Evolutionary conservation across 2,329 filamentous ascomycete species (phyloP).

Genomic region (Lachnellula hyalina): DNA sequence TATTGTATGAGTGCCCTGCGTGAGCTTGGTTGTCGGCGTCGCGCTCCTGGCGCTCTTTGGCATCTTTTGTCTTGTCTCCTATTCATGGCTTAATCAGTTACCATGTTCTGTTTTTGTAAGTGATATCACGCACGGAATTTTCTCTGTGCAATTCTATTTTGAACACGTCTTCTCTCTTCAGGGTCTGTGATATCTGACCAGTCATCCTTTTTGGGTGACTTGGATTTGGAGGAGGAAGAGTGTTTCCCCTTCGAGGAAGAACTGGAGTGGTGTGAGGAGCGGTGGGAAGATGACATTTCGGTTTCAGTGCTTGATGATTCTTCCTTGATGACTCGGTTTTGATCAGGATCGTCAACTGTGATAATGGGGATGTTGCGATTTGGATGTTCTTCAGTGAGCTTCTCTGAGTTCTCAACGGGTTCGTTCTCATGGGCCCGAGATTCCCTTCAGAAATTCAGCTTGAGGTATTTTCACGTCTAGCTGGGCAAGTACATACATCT

Average conservation of each 20-base stretch:
- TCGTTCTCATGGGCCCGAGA: slow-evolving; percentile 19
- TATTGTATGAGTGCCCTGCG: slow-evolving; percentile 59
- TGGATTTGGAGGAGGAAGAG: slow-evolving; percentile 34
- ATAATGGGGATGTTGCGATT: slow-evolving; percentile 18
- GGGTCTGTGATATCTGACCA: slow-evolving; percentile 67
- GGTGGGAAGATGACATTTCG: slow-evolving; percentile 28
- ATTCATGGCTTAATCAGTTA: background rate
- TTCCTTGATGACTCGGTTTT: slow-evolving; percentile 15
- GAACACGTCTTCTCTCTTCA: slow-evolving; percentile 66
- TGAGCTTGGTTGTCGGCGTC: slow-evolving; percentile 58
- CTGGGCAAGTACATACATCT: slow-evolving; percentile 21
- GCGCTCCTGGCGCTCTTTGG: slow-evolving; percentile 60
- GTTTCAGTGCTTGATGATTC: slow-evolving; percentile 23
- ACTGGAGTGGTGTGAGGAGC: slow-evolving; percentile 22
- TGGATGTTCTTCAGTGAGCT: slow-evolving; percentile 6
- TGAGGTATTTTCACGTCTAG: background rate
- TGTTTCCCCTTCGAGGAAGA: slow-evolving; percentile 22
- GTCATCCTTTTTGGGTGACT: slow-evolving; percentile 46
- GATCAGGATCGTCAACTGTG: slow-evolving; percentile 24
- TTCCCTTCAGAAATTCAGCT: slow-evolving; percentile 21
- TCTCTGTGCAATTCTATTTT: slow-evolving; percentile 70
- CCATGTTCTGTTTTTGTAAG: background rate
- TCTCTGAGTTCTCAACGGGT: background rate
- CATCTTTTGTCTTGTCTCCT: slow-evolving; percentile 67
- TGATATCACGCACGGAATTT: slow-evolving; percentile 59